Base-by-base conservation (phyloP, 1,284 basidiomycete genomes). In the Ceratorhiza oryzae-sativae region DNA sequence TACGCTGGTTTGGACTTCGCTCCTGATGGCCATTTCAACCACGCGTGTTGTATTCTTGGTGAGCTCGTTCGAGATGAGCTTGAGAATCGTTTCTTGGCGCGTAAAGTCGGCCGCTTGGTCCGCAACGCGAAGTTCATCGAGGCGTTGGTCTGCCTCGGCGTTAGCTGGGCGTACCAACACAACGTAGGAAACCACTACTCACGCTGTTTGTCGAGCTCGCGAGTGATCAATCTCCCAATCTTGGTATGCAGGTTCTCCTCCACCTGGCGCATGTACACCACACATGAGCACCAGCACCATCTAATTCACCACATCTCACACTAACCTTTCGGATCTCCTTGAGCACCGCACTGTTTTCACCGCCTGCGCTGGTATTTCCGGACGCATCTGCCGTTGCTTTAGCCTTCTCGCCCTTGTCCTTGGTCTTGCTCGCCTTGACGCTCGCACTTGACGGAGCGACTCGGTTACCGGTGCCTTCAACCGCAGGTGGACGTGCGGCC, bases 191-290 rank as follows among this genome's bases (percentile, higher is more conserved):
- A 51, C 68, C 55, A 55, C 34, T 12, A 79, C 84, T 80, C 76
- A 93, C 92, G 88, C 80, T 94, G 92, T 80, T 90, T 93, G 77
- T 94, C 92, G 83, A 94, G 87, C 80, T 93, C 91, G 81, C 92
- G 93, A 45, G 86, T 85, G 75, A 94, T 87, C 68, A 93, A 81
- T 53, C 89, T 85, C 20, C 87, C 88, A 72, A 94, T 87, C 58
- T 88, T 87, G 51, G 80, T 87, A 75, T 91, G 88, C 67, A 94
- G 80, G 75, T 81, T 92, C 77, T 92, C 92, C 79, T 93, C 92
- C 46, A 89, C 87, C 83, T 89, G 90, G 41, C 72, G 62, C 60
- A 75, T 68, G 32, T 53, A 72, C 30, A 53, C 41, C 27, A 58
- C 34, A 27, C 27, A 27, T 62, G 23, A 59, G 27, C 60, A 36